Evolutionary conservation across 164 flowering plant genomes (phyloP), one percentile per base, ranked within the genome.

Genomic region (Hamamelis virginiana): DNA sequence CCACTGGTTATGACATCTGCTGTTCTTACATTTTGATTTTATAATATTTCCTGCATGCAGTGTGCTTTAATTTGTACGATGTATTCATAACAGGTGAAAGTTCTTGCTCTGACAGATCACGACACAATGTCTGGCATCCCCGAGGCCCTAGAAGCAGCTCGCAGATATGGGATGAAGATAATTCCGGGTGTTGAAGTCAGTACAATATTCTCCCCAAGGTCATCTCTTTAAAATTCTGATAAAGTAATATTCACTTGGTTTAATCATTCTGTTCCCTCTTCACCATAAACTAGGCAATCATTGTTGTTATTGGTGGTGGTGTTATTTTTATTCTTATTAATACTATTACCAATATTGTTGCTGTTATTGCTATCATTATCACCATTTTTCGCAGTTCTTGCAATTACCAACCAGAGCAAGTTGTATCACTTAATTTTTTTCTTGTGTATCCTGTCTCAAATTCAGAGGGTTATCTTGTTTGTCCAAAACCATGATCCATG

Each of bases 131-230:
- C 94, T 70, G 98, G 98, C 69, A 85, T 94, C 67, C 91, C 97
- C 48, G 97, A 94, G 80, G 98, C 97, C 52, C 66, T 88, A 16
- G 94, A 89, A 72, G 89, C 96, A 68, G 95, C 97, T 79, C 77
- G 75, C 12, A 89, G 81, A 77, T 87, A 71, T 73, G 87, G 93
- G 71, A 87, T 94, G 47, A 94, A 84, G 78, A 88, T 94, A 72
- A 88, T 94, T 58, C 97, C 98, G 4, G 97, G 98, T 12, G 97
- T 94, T 66, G 98, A 94, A 76, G 88, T 94, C 62, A 94, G 98
- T 68, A 90, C 98, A 65, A 79, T 86, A 67, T 91, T 82, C 68
- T 75, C 78, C 60, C 75, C 87, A 69, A 83, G 93, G 95, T 90
- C 3, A 66, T 28, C 53, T n/a, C 41, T 60, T 23, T 64, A 12